These are phyloP conservation scores for Schizothecium vesticola DNA, from an alignment of 495 filamentous ascomycete genomes.

Conservation along the genomic window DNA sequence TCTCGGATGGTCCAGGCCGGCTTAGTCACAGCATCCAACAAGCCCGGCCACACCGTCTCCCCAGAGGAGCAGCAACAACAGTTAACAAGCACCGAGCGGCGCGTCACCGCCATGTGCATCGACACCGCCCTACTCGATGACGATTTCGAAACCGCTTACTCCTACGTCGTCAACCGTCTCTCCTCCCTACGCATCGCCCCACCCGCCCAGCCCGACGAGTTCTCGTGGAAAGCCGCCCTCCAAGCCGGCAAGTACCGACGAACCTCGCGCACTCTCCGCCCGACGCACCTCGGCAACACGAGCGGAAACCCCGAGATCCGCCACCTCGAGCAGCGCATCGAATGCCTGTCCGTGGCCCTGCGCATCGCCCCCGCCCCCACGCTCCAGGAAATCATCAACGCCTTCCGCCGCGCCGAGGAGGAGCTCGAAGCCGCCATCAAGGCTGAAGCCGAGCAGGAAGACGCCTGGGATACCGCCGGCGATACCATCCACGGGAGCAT, in stretches of 20 bases:
- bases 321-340: conserved; percentile 77
- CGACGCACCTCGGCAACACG: conserved; percentile 49
- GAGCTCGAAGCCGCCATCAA: conserved; percentile 65
- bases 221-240: conserved; percentile 88
- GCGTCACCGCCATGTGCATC: conserved; percentile 83
- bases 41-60: conserved; percentile 15
- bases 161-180: conserved; percentile 74
- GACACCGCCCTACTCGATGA: conserved; percentile 78
- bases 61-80: conserved; percentile 30
- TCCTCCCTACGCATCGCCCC: conserved; percentile 15
- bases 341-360: conserved; percentile 80
- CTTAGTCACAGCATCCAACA: conserved; percentile 34
- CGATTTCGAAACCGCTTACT: conserved; percentile 97
- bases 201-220: conserved; percentile 55
- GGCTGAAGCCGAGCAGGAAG: conserved; percentile 67
- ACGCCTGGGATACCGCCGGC: conserved; percentile 63
- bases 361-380: conserved; percentile 71
- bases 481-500: conserved; percentile 48
- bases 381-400: conserved; percentile 76
- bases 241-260: conserved; percentile 76
- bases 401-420: conserved; percentile 83
- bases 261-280: conserved; percentile 37
- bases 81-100: conserved; percentile 46
- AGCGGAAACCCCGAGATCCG: conserved; percentile 53
- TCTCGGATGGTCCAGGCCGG: conserved; percentile 70